Evolutionary conservation across 768 basidiomycete genomes (phyloP).

Genomic region (Punctularia strigosozonata): DNA sequence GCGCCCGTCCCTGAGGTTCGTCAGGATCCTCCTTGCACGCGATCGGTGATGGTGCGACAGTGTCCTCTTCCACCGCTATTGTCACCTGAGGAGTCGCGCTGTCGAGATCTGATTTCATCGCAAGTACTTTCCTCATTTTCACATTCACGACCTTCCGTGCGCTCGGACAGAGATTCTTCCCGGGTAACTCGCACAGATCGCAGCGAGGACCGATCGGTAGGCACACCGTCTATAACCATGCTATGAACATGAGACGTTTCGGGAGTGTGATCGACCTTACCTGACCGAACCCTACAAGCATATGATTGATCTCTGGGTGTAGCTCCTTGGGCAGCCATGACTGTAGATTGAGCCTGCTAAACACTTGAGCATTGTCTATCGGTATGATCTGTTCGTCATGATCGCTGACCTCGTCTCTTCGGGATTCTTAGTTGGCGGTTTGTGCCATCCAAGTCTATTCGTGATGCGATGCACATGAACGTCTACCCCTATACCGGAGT

Average conservation of each 20-base stretch:
- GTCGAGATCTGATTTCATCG: no score
- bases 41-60: no score
- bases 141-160: conserved; percentile 23
- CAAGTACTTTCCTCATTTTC: conserved; percentile 9
- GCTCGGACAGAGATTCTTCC: conserved; percentile 54
- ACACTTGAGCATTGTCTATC: neutral
- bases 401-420: conserved; percentile 68
- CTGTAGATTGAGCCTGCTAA: conserved; percentile 54
- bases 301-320: conserved; percentile 64
- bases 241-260: neutral
- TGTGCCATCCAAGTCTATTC: conserved; percentile 89
- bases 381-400: neutral
- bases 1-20: no score
- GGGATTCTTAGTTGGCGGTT: conserved; percentile 68
- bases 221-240: conserved; percentile 43
- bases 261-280: conserved; percentile 21
- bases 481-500: conserved; percentile 89
- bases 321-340: conserved; percentile 75
- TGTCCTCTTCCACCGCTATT: no score
- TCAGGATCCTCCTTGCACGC: no score
- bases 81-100: no score
- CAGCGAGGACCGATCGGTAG: conserved; percentile 56
- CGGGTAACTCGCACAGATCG: conserved; percentile 46
- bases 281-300: conserved; percentile 82
- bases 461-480: conserved; percentile 95